These are phyloP conservation scores for Magnusiomyces magnusii DNA, from an alignment of 1,139 yeast genomes.

Conservation along the genomic window DNA sequence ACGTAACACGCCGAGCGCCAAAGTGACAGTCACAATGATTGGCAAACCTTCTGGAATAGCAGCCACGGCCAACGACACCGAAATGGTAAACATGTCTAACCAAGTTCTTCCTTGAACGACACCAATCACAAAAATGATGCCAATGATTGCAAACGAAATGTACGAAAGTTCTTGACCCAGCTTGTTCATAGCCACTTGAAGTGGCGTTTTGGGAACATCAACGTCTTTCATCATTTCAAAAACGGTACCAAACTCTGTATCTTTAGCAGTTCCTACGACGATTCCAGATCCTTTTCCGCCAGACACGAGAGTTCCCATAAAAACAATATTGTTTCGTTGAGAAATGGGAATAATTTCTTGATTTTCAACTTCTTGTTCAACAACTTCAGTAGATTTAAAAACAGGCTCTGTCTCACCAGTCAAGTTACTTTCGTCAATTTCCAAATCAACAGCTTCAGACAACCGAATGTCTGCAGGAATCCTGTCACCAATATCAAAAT, in stretches of 20 bases:
- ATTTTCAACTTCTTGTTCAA: conserved; percentile 21
- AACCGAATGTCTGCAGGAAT: conserved; percentile 91
- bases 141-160: conserved; percentile 77
- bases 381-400: conserved; percentile 44
- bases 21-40: conserved; percentile 90
- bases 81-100: conserved; percentile 96
- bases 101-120: conserved; percentile 83
- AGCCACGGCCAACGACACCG: conserved; percentile 94
- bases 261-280: conserved; percentile 82
- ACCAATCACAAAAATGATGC: conserved; percentile 79
- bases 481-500: conserved; percentile 83
- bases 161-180: conserved; percentile 82
- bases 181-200: conserved; percentile 90
- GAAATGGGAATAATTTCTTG: conserved; percentile 41
- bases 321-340: conserved; percentile 70
- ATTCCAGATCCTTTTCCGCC: conserved; percentile 91
- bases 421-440: conserved; percentile 84
- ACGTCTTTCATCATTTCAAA: conserved; percentile 91
- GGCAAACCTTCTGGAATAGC: conserved; percentile 98
- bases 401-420: conserved; percentile 94
- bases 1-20: conserved; percentile 89
- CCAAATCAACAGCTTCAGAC: conserved; percentile 64
- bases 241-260: conserved; percentile 84
- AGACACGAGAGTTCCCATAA: conserved; percentile 93
- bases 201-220: conserved; percentile 93